Base-by-base conservation (phyloP, 768 basidiomycete species). In the Macrolepiota dolichaula region DNA sequence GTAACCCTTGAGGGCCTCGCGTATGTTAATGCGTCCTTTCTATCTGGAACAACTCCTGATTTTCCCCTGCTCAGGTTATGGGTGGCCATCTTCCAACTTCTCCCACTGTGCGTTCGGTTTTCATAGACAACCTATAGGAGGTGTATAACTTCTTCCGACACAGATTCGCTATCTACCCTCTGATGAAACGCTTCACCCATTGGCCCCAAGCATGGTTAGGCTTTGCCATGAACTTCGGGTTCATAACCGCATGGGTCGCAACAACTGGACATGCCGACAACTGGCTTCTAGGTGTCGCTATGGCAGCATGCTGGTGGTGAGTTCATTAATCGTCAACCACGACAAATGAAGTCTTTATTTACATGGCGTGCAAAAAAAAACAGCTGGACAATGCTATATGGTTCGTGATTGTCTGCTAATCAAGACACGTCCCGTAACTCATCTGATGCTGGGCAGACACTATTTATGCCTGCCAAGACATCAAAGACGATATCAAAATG, bases 381-480 rank as follows among this genome's bases (percentile, higher is more conserved):
- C 54, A 81, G 79, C 50, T 81, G 80, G 80, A 81, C 80, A 1
- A 78, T 81, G 79, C 64, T 80, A 40, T 81, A 81, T 60, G 80
- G 79, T 79, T 65, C 12, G 51, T 54, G 17, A 4, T 35, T 35
- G 35, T 49, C 25, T 49, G 7, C 25, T 49, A 24, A 27, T 11
- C 19, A 49, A 3, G 2, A 6, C 19, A 22, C 42, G 9, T 42
- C 11, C 42, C 27, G 9, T 50, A 27, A 25, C 58, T 35, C 22
- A 44, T 57, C 42, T 7, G 5, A 40, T 52, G 2, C 24, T 55
- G 61, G 15, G 35, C 46, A 71, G 81, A 90, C 70, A 87, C 87
- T 7, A 85, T 89, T 62, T 92, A 93, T 68, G 90, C 88, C 17
- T 91, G 88, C 69, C 84, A 91, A 76, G 91, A 93, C 71, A 86